Base-by-base conservation (phyloP, 2,329 filamentous ascomycete species). In the Claviceps lovelessii region DNA sequence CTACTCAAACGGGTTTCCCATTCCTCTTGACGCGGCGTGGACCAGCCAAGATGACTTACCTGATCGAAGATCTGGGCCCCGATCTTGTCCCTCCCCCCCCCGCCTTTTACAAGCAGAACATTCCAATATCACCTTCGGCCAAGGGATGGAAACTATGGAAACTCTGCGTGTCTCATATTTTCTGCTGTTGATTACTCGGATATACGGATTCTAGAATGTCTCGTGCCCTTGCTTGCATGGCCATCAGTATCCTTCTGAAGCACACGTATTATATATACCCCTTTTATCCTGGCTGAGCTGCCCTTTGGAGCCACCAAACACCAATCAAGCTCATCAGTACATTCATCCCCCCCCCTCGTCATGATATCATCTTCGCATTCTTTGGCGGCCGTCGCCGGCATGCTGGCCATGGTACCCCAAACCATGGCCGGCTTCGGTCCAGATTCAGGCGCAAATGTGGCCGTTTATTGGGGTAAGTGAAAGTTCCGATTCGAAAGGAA, bases 391-490 rank as follows among this genome's bases (percentile, higher is more conserved):
- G 45, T 55, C 31, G 61, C 60, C 53, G 57, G 60, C 58, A 35
- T 60, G 39, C 57, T 67, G 19, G 59, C 60, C 52, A 49, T 58
- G 19, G 56, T 66, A 19, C 67, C 70, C 6, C 56, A 62, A 2
- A 67, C 60, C 19, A 58, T 67, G 39, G 73, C 72, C 23, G 73
- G 70, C 13, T 76, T 80, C 60, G 68, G 74, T 57, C 57, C 76
- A 5, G 63, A 62, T n/a, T 72, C 74, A 1, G 61, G 63, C 2
- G 71, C 65, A 51, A 86, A 85, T 61, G 63, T 86, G 54, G 81
- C 77, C 31, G 72, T 85, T 1, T 87, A 87, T 65, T 87, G 83
- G 83, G 84, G 82, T 71, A 67, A 61, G 67, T 54, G 15, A 6
- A 29, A n/a, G n/a, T 4, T 13, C 5, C 5, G 23, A 23, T 1